Percentiles rank a stretch among this genome's conserved stretches.
Evolutionary conservation across 371 early-diverging fungal species (phyloP).

Genomic region (Zopfochytrium polystomum): DNA sequence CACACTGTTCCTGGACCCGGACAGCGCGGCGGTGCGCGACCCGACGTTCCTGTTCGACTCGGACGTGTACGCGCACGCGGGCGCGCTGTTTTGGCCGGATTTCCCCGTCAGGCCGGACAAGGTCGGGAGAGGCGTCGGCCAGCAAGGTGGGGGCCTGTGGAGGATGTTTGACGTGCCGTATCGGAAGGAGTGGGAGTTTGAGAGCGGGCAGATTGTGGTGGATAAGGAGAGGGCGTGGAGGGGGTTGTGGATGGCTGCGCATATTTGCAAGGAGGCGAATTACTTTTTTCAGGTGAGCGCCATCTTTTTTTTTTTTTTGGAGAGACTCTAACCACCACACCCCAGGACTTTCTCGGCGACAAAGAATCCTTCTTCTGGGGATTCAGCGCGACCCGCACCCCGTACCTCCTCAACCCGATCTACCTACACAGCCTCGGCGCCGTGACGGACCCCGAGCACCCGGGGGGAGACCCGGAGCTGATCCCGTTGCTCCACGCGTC

Average conservation of each 20-base stretch:
- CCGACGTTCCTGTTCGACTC: background rate
- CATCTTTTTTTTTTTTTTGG: background rate
- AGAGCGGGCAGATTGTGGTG: too few species aligned
- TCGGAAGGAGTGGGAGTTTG: constrained; percentile 15
- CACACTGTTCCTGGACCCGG: constrained; percentile 10
- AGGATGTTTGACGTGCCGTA: background rate
- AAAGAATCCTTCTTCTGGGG: constrained; percentile 17
- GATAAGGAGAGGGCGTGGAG: background rate
- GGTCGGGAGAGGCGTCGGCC: too few species aligned
- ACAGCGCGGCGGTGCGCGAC: background rate
- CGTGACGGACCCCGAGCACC: background rate
- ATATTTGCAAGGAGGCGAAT: background rate
- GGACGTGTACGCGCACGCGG: background rate
- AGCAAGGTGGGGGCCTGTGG: constrained; percentile 3
- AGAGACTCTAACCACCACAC: too few species aligned
- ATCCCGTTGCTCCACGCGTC: background rate
- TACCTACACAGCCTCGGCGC: too few species aligned
- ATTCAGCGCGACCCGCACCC: constrained; percentile 4
- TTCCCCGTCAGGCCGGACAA: constrained; percentile 1
- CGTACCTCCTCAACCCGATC: too few species aligned
- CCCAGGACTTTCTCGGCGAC: constrained; percentile 8
- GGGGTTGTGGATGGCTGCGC: constrained; percentile 4
- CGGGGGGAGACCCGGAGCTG: background rate
- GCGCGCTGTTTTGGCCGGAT: constrained; percentile 19
- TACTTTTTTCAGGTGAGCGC: constrained; percentile 1